Evolutionary conservation across 352 stramenopile species (phyloP).

Genomic region (Globisporangium acanthophoron): DNA sequence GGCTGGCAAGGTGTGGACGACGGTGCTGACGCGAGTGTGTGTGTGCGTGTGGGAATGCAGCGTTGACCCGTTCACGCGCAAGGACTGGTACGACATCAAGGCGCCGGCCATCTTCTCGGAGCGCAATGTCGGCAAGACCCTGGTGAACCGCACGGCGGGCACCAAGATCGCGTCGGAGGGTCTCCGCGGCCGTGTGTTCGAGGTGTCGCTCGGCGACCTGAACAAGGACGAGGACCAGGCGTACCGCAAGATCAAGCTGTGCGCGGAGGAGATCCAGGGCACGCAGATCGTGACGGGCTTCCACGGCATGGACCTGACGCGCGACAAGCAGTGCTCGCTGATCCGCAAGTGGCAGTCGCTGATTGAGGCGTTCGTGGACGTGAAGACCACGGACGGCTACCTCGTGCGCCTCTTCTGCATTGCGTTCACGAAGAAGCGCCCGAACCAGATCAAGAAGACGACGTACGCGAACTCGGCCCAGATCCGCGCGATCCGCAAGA

Average conservation of each 20-base stretch:
- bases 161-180: constrained; percentile 98
- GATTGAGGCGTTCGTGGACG: constrained; percentile 98
- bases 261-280: constrained; percentile 96
- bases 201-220: constrained; percentile 98
- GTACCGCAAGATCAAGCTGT: constrained; percentile 99
- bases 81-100: constrained; percentile 97
- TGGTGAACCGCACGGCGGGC: constrained; percentile 96
- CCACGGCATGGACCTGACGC: constrained; percentile 93
- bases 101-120: constrained; percentile 97
- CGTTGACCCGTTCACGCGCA: constrained; percentile 98
- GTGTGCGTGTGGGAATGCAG: constrained; percentile 20
- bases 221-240: constrained; percentile 97
- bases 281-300: constrained; percentile 84
- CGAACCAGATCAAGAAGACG: constrained; percentile 99
- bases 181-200: constrained; percentile 98
- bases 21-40: not conserved
- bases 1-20: not conserved
- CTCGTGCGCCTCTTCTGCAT: constrained; percentile 99
- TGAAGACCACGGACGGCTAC: constrained; percentile 99
- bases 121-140: constrained; percentile 97
- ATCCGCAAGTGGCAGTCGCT: constrained; percentile 99
- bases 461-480: constrained; percentile 98
- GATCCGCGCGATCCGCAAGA: constrained; percentile 96
- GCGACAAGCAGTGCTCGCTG: constrained; percentile 99
- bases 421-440: constrained; percentile 99